Conservation (phyloP, 495 filamentous ascomycete species). For the Neurospora sp. region DNA sequence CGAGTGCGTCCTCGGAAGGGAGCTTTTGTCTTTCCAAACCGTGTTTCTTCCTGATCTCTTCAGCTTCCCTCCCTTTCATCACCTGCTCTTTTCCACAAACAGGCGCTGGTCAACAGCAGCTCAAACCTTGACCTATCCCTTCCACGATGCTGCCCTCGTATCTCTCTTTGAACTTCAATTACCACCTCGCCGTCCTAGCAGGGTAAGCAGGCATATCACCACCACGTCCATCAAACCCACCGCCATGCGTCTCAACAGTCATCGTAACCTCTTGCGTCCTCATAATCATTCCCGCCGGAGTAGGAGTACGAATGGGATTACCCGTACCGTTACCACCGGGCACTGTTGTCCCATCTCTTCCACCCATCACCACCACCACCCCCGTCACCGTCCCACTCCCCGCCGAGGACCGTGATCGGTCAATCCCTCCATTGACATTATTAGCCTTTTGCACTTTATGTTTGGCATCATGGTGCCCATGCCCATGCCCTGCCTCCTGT, state of each 20-base stretch:
- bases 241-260: not conserved
- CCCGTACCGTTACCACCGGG: not conserved
- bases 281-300: not conserved
- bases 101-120: not conserved
- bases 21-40: not conserved
- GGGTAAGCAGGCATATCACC: not conserved
- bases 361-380: not conserved
- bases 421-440: not conserved
- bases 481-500: not conserved
- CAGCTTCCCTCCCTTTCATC: not conserved
- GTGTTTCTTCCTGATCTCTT: too few species aligned
- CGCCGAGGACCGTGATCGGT: not conserved
- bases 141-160: not conserved
- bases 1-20: not conserved
- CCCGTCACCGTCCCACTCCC: not conserved
- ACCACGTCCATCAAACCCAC: not conserved
- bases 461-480: not conserved
- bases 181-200: not conserved
- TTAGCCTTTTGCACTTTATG: not conserved
- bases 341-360: not conserved
- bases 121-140: not conserved
- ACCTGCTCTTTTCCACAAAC: not conserved
- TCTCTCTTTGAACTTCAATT: not conserved
- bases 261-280: not conserved
- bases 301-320: not conserved